Evolutionary conservation across 345 rosid species (phyloP).

Genomic region (Populus ilicifolia): DNA sequence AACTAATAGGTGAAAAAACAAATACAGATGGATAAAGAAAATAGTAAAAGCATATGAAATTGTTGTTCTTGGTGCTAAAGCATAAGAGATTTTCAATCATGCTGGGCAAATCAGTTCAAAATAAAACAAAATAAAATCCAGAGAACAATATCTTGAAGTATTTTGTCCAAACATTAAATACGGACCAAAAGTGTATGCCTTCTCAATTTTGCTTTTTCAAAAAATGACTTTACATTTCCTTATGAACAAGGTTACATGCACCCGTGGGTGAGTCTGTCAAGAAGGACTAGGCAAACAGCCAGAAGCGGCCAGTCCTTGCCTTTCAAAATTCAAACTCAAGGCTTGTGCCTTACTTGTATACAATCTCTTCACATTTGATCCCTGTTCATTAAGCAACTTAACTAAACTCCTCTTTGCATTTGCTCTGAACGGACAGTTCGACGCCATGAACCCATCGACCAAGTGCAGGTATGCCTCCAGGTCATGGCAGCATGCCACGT

Average conservation of each 20-base stretch:
- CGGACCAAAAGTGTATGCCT: background rate
- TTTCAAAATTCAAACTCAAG: slow-evolving; percentile 44
- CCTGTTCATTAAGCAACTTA: slow-evolving; percentile 66
- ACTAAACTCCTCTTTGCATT: slow-evolving; percentile 88
- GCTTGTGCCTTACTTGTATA: slow-evolving; percentile 63
- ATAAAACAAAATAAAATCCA: background rate
- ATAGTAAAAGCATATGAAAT: background rate
- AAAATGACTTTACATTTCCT: background rate
- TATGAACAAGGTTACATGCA: background rate
- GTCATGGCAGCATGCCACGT: slow-evolving; percentile 36
- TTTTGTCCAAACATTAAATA: background rate
- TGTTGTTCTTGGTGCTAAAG: background rate
- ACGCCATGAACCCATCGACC: slow-evolving; percentile 76
- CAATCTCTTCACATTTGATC: slow-evolving; percentile 71
- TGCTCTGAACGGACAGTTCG: slow-evolving; percentile 76
- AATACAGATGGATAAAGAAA: background rate
- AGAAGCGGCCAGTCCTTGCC: slow-evolving; percentile 26
- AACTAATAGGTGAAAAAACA: too few species aligned
- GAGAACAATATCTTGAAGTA: background rate
- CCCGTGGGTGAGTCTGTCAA: background rate
- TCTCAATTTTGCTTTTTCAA: background rate
- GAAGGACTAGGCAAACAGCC: slow-evolving; percentile 65
- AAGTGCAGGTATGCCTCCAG: slow-evolving; percentile 32
- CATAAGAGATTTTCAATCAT: background rate
- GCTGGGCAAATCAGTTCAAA: background rate